Evolutionary conservation across 192 early-diverging fungal species (phyloP).

Genomic region (Coemansia sp.): DNA sequence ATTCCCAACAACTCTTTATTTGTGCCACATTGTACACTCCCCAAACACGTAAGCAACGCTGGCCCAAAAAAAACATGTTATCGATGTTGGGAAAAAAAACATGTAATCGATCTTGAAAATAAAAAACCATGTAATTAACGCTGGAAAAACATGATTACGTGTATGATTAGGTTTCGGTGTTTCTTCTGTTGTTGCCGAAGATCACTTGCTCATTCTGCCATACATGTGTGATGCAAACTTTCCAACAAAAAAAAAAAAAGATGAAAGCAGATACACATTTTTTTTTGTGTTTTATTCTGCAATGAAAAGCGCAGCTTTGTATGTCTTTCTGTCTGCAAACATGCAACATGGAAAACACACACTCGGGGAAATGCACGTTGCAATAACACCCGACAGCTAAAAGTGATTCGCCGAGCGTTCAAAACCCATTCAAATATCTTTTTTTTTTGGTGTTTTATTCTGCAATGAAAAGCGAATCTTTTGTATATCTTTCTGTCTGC

Average conservation of each 20-base stretch:
- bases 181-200: background rate
- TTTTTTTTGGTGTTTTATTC: too few species aligned
- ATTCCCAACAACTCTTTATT: background rate
- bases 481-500: background rate
- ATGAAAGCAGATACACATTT: too few species aligned
- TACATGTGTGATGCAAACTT: background rate
- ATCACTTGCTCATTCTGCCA: background rate
- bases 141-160: too few species aligned
- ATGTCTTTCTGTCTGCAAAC: background rate
- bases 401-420: background rate
- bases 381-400: background rate
- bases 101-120: too few species aligned
- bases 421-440: too few species aligned
- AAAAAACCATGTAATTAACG: too few species aligned
- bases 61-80: too few species aligned
- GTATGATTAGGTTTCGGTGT: too few species aligned
- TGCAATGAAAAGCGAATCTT: background rate
- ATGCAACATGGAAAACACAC: background rate
- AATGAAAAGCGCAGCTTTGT: background rate
- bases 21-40: background rate
- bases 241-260: background rate
- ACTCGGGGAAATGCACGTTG: slow-evolving; percentile 4
- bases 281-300: background rate
- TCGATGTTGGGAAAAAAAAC: too few species aligned
- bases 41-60: too few species aligned